These are phyloP conservation scores for Phytopythium montanum DNA, from an alignment of 352 stramenopile genomes.

Conservation along the genomic window DNA sequence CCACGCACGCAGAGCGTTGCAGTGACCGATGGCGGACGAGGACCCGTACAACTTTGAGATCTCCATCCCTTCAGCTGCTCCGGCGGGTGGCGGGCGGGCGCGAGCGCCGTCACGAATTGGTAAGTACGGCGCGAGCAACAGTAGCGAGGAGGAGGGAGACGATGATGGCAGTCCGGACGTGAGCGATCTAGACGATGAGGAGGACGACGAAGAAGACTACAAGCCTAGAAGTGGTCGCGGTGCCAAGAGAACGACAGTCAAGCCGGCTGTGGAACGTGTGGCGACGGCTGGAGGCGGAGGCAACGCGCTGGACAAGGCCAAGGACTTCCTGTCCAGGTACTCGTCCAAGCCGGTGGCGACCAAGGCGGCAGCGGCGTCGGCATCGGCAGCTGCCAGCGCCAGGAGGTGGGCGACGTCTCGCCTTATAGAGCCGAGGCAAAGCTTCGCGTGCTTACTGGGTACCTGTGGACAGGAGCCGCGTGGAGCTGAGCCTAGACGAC, in stretches of 20 bases:
- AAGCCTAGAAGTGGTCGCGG: not conserved
- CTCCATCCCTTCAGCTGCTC: slow-evolving; percentile 25
- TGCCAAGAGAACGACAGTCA: not conserved
- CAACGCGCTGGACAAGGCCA: slow-evolving; percentile 62
- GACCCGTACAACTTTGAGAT: slow-evolving; percentile 55
- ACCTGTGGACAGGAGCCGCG: slow-evolving; percentile 12
- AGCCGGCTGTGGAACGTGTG: not conserved
- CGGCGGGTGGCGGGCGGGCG: slow-evolving; percentile 1
- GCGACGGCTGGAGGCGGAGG: slow-evolving; percentile 5
- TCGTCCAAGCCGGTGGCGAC: slow-evolving; percentile 25
- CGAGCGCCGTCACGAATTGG: too few relatives aligned
- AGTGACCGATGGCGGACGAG: slow-evolving; percentile 11
- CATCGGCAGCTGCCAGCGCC: slow-evolving; percentile 4
- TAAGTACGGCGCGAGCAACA: slow-evolving; percentile 7
- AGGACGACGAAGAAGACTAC: not conserved
- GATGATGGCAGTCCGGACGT: slow-evolving; percentile 12
- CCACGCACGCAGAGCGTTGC: not conserved
- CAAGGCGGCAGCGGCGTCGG: slow-evolving; percentile 4
- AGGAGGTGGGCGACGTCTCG: not conserved
- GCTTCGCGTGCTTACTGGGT: not conserved
- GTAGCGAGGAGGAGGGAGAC: slow-evolving; percentile 4
- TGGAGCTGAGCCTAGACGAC: slow-evolving; percentile 56
- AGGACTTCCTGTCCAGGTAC: slow-evolving; percentile 75
- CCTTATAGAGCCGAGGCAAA: not conserved
- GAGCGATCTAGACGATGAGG: slow-evolving; percentile 10